A percentile compares a stretch with the other conserved stretches of the same genome.
Conservation (phyloP, 495 filamentous ascomycete species). For the Chaetomium fimeti region DNA sequence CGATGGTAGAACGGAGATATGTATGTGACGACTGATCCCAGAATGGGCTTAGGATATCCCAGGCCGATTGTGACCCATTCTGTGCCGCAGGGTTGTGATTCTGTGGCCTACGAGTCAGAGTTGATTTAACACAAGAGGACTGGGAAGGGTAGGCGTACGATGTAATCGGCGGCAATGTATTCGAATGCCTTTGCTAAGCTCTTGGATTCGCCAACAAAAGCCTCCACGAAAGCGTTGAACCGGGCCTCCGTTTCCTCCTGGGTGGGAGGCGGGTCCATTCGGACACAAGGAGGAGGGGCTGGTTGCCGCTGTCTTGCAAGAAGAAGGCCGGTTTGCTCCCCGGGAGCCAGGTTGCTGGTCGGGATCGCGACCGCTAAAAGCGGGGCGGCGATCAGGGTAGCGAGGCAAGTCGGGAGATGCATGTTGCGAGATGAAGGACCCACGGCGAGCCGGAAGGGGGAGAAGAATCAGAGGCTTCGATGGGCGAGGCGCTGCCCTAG, state of each 20-base stretch:
- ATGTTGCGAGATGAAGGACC: background rate
- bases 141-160: constrained; percentile 26
- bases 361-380: constrained; percentile 9
- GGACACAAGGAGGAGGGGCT: constrained; percentile 18
- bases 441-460: background rate
- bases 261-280: constrained; percentile 25
- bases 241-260: constrained; percentile 31
- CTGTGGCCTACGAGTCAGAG: constrained; percentile 20
- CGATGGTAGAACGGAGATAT: constrained; percentile 33
- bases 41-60: constrained; percentile 38
- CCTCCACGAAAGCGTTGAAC: constrained; percentile 37
- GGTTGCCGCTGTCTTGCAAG: background rate
- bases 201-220: constrained; percentile 38
- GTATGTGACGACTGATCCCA: constrained; percentile 34
- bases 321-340: background rate
- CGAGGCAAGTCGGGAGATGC: constrained; percentile 4
- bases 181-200: constrained; percentile 41
- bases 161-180: constrained; percentile 40
- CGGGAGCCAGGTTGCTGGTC: constrained; percentile 19
- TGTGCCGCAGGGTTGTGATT: constrained; percentile 43
- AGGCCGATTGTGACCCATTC: constrained; percentile 40
- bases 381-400: background rate
- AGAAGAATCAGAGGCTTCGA: too few relatives aligned
- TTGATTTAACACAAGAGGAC: background rate
- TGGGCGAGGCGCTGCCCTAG: too few relatives aligned